A percentile compares a stretch with the other conserved stretches of the same genome.
phyloP scores from a whole-genome alignment of 306 rosid genomes.

The Echinosophora koreensis region DNA sequence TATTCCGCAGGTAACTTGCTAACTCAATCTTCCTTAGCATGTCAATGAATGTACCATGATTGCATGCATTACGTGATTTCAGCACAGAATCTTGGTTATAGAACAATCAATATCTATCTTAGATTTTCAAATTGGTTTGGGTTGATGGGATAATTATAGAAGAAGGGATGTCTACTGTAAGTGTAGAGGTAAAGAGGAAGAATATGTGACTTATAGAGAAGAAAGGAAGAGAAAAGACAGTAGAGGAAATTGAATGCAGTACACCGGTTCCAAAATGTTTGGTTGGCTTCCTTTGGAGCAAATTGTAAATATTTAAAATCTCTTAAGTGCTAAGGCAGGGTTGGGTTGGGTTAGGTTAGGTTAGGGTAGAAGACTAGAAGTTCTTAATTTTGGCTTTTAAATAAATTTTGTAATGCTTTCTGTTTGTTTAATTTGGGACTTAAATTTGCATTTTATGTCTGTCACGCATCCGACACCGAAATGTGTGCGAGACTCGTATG shows the following conservation, averaged over 20 bases:
- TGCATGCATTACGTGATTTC: conserved; percentile 10
- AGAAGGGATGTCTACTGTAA: conserved; percentile 12
- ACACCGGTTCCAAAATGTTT: conserved; percentile 8
- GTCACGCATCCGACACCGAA: too few relatives aligned
- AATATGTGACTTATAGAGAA: background rate
- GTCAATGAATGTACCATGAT: conserved; percentile 28
- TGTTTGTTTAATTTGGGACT: background rate
- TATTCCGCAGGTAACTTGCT: conserved; percentile 77
- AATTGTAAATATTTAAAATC: conserved; percentile 8
- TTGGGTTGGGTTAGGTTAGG: conserved; percentile 22
- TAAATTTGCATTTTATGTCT: background rate
- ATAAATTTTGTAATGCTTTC: background rate
- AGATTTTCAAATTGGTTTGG: conserved; percentile 28
- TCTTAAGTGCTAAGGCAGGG: background rate
- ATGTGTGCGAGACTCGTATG: too few relatives aligned
- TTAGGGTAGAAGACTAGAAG: background rate
- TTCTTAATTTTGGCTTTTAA: background rate
- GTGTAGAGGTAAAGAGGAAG: background rate
- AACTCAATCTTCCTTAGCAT: conserved; percentile 35
- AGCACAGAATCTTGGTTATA: background rate
- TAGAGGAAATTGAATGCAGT: background rate
- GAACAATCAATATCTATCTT: conserved; percentile 4
- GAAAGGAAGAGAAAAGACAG: conserved; percentile 9
- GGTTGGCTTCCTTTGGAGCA: background rate
- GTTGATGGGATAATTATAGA: conserved; percentile 33